A percentile compares a stretch with the other conserved stretches of the same genome.
Conservation (phyloP, 106 monocot genomes). For the Apostasia ramifera region DNA sequence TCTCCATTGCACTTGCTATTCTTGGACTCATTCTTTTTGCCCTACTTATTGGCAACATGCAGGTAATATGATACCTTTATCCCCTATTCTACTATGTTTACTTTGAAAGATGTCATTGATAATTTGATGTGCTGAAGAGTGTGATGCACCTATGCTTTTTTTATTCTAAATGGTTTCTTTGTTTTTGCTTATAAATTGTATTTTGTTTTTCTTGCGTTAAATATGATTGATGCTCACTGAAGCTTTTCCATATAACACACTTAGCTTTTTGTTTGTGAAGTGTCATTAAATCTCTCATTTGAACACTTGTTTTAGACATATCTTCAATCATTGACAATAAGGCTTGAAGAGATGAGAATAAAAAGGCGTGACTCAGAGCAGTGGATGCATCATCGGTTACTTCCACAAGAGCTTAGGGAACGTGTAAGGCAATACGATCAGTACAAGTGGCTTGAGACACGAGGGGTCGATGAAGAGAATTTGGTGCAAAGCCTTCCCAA, state of each 20-base stretch:
- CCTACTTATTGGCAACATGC: slow-evolving; percentile 98
- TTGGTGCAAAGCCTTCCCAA: slow-evolving; percentile 69
- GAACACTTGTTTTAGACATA: slow-evolving; percentile 53
- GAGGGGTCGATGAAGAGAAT: slow-evolving; percentile 83
- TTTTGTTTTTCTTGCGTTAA: no score
- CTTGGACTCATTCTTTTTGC: slow-evolving; percentile 84
- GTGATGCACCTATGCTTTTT: background rate
- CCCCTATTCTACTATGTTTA: background rate
- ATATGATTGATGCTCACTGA: background rate
- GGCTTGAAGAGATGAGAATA: slow-evolving; percentile 88
- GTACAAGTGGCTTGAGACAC: slow-evolving; percentile 91
- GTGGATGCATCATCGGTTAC: slow-evolving; percentile 93
- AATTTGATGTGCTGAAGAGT: background rate
- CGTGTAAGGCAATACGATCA: slow-evolving; percentile 89
- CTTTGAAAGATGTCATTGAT: background rate
- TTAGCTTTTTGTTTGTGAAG: background rate
- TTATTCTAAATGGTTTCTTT: background rate
- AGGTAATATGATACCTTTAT: slow-evolving; percentile 22
- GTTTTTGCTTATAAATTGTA: background rate
- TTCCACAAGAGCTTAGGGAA: slow-evolving; percentile 74
- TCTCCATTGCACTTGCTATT: slow-evolving; percentile 79
- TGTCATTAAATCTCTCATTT: background rate
- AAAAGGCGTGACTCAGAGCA: slow-evolving; percentile 94
- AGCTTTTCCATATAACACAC: background rate
- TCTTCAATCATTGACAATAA: slow-evolving; percentile 68